These are phyloP conservation scores for Vitis hybrid DNA, from an alignment of 177 flowering plant species.

Conservation along the genomic window DNA sequence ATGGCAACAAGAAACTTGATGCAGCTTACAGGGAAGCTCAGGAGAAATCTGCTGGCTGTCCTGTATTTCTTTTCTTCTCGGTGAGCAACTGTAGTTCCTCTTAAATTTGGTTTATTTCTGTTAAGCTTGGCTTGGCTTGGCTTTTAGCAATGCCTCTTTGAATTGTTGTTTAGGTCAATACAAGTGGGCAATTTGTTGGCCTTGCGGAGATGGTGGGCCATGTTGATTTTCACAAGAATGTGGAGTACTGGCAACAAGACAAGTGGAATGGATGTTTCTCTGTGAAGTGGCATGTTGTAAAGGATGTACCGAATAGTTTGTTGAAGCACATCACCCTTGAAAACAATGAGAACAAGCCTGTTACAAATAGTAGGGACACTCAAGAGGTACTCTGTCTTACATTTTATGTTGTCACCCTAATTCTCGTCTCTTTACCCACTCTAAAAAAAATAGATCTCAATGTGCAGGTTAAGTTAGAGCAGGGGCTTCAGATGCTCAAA, in stretches of 20 bases:
- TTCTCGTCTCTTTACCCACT: not conserved
- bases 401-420: too few species aligned
- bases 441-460: too few species aligned
- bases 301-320: conserved; percentile 44
- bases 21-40: conserved; percentile 43
- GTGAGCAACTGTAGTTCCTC: conserved; percentile 16
- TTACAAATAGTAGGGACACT: conserved; percentile 47
- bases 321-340: conserved; percentile 45
- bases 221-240: conserved; percentile 44
- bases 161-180: conserved; percentile 28
- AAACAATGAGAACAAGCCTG: conserved; percentile 47
- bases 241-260: conserved; percentile 50
- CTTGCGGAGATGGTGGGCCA: conserved; percentile 46
- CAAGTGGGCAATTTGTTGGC: conserved; percentile 52
- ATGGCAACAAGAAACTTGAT: conserved; percentile 48
- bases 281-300: conserved; percentile 46
- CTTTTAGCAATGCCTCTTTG: not conserved
- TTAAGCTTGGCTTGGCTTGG: not conserved
- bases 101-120: not conserved
- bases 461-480: conserved; percentile 35
- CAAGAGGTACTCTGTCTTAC: conserved; percentile 29
- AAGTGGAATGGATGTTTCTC: conserved; percentile 50
- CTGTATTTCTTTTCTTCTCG: conserved; percentile 43
- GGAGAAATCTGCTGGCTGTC: conserved; percentile 36
- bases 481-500: conserved; percentile 37